Base-by-base conservation (phyloP, 1,284 basidiomycete species). In the Tilletia indica region DNA sequence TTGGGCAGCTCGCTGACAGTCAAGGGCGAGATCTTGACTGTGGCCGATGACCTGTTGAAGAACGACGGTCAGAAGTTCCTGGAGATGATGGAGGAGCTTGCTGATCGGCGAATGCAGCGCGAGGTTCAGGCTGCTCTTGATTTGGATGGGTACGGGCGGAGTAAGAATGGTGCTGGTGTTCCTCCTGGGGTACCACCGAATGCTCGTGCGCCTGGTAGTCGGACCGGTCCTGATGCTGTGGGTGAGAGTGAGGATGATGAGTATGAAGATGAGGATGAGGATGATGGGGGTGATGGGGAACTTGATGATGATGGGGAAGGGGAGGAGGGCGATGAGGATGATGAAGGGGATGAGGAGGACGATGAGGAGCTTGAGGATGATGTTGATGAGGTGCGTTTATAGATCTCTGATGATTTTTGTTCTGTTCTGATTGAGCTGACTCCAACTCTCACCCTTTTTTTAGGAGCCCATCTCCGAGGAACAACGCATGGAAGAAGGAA, bases 21-120 rank as follows among this genome's bases (percentile, higher is more conserved):
- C 79, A 92, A 93, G 83, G 93, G 76, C 91, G 87, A 95, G 83
- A 97, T 99, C 82, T 88, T 99, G 71, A 98, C 97, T n/a, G 96
- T 99, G 68, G 96, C 96, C 68, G 96, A 99, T 83, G 96, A 99
- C 87, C 89, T 99, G 68, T 88, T 98, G 79, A 97, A 97, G 88
- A 98, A 98, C 82, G 95, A 99, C 82, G 96, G 94, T 2, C 93
- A 94, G 81, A 98, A 97, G 87, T 98, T 99, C 87, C 87, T 99
- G 80, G 95, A 99, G 87, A 99, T 99, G 96, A 99, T 99, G 96
- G 96, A 99, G 86, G 94, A 97, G 85, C 89, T 99, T 47, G 95
- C 96, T 0, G 94, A 98, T 83, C 90, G 93, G 72, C 89, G 94
- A 58, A 93, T 95, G 88, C 91, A 92, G 76, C 89, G 96, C 3